Conservation (phyloP, 1,284 basidiomycete genomes). For the Tilletia setariae region DNA sequence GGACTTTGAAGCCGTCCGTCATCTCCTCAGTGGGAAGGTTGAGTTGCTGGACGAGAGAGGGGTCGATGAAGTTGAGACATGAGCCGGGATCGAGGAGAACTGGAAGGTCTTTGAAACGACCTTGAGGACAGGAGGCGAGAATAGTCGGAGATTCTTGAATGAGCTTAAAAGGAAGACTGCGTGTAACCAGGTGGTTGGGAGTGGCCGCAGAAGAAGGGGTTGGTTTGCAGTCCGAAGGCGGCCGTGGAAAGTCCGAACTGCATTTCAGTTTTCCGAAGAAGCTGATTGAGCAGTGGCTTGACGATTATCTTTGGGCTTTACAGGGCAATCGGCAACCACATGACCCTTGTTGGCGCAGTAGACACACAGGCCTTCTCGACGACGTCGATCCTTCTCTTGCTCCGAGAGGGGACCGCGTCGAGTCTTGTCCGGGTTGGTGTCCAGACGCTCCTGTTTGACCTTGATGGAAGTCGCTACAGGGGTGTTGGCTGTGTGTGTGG, state of each 20-base stretch:
- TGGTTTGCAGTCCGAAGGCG: background rate
- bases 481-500: too few relatives aligned
- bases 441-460: too few relatives aligned
- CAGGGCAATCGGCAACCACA: too few relatives aligned
- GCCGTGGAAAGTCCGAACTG: background rate
- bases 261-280: slow-evolving; percentile 1
- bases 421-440: too few relatives aligned
- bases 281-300: background rate
- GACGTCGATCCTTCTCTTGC: background rate
- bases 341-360: too few relatives aligned
- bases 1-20: background rate
- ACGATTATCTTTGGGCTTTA: background rate
- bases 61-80: slow-evolving; percentile 7
- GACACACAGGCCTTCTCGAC: too few relatives aligned
- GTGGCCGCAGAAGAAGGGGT: too few relatives aligned
- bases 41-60: background rate
- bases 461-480: too few relatives aligned
- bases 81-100: slow-evolving; percentile 6
- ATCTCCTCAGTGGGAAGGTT: background rate
- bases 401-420: background rate
- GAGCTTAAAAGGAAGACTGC: too few relatives aligned
- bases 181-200: too few relatives aligned
- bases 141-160: background rate
- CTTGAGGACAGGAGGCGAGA: background rate
- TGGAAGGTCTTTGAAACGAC: background rate